phyloP scores from a whole-genome alignment of 345 rosid genomes.

The Arabidopsis arenosa region DNA sequence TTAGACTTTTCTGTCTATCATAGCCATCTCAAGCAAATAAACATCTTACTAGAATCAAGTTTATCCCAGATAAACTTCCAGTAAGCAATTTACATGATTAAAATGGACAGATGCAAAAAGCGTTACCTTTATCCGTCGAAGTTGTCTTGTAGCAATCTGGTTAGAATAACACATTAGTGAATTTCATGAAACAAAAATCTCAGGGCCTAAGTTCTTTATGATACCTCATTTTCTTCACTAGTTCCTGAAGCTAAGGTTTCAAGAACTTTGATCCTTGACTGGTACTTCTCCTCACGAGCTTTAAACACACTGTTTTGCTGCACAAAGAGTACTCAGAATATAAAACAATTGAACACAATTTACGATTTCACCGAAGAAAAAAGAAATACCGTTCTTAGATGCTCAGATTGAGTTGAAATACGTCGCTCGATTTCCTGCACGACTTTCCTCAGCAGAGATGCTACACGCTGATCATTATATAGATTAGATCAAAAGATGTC shows the following conservation, averaged over 20 bases:
- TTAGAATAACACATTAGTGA: constrained; percentile 15
- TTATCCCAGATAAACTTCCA: not conserved
- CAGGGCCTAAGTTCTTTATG: constrained; percentile 10
- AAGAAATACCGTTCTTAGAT: constrained; percentile 74
- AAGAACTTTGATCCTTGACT: constrained; percentile 82
- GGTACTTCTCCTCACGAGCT: constrained; percentile 90
- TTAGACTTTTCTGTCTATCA: constrained; percentile 56
- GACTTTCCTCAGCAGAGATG: constrained; percentile 74
- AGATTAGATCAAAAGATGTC: constrained; percentile 29
- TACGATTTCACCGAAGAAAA: not conserved
- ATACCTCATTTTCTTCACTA: constrained; percentile 75
- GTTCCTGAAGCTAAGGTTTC: constrained; percentile 88
- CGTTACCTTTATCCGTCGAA: constrained; percentile 62
- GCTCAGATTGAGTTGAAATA: constrained; percentile 94
- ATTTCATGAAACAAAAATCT: constrained; percentile 15
- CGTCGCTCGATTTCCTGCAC: constrained; percentile 96
- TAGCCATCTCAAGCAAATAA: constrained; percentile 35
- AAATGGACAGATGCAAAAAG: constrained; percentile 14
- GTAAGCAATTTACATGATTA: not conserved
- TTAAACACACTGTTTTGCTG: constrained; percentile 96
- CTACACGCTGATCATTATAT: constrained; percentile 70
- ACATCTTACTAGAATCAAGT: constrained; percentile 13
- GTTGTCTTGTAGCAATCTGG: constrained; percentile 60
- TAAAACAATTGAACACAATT: not conserved
- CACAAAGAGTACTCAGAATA: constrained; percentile 31